These are phyloP conservation scores for Fallopia convolvulus DNA, from an alignment of 148 eudicot genomes.

Conservation along the genomic window DNA sequence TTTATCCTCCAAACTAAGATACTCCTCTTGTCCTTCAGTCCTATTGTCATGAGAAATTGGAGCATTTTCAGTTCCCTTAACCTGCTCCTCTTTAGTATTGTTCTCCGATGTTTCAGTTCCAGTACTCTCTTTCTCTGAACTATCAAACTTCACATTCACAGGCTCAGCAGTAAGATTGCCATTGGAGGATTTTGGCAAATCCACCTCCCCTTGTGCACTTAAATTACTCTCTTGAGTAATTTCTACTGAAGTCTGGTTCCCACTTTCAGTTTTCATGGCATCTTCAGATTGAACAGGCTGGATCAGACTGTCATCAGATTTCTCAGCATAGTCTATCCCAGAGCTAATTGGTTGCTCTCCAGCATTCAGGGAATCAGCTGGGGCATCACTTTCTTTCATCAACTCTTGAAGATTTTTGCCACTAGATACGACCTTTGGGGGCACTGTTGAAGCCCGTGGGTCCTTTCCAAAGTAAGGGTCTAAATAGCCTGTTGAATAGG, in stretches of 20 bases:
- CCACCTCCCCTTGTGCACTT: constrained; percentile 21
- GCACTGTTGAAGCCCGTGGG: constrained; percentile 19
- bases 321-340: constrained; percentile 23
- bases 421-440: constrained; percentile 14
- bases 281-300: constrained; percentile 21
- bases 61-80: constrained; percentile 28
- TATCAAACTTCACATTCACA: constrained; percentile 21
- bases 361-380: constrained; percentile 17
- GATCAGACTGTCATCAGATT: constrained; percentile 27
- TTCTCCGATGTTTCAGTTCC: constrained; percentile 24
- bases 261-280: constrained; percentile 25
- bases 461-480: constrained; percentile 28
- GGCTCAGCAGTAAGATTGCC: constrained; percentile 23
- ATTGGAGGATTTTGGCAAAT: constrained; percentile 22
- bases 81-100: constrained; percentile 24
- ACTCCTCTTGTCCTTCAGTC: constrained; percentile 20
- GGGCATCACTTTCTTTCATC: constrained; percentile 16
- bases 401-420: constrained; percentile 19
- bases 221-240: constrained; percentile 20
- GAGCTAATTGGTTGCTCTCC: constrained; percentile 24
- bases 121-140: constrained; percentile 27
- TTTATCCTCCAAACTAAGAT: constrained; percentile 23
- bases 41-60: constrained; percentile 25
- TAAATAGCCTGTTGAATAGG: constrained; percentile 48
- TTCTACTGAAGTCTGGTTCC: constrained; percentile 17